Conservation (phyloP, 2,329 filamentous ascomycete genomes). For the Pseudogymnoascus sp. region DNA sequence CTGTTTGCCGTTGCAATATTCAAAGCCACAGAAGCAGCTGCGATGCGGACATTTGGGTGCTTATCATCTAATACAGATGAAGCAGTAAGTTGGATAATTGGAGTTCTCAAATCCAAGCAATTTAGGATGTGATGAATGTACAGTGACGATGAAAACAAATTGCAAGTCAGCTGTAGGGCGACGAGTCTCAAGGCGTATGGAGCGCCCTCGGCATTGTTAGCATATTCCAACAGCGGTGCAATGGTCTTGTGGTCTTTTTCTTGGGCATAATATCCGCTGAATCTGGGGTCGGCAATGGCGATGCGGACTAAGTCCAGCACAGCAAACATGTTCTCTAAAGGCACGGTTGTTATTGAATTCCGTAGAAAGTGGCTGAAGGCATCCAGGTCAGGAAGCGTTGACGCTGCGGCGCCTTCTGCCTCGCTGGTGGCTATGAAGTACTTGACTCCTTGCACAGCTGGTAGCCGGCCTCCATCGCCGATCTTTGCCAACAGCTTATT, state of each 20-base stretch:
- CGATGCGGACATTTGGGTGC: constrained; percentile 68
- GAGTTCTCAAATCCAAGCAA: constrained; percentile 43
- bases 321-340: constrained; percentile 64
- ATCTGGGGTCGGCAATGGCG: constrained; percentile 66
- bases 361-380: constrained; percentile 57
- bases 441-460: constrained; percentile 56
- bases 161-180: constrained; percentile 75
- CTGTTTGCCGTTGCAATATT: constrained; percentile 71
- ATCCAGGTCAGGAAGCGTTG: constrained; percentile 63
- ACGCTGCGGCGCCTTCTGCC: constrained; percentile 52
- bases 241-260: constrained; percentile 61
- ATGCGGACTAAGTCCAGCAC: constrained; percentile 79
- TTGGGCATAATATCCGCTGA: constrained; percentile 77
- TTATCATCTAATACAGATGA: constrained; percentile 71
- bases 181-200: constrained; percentile 81
- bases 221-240: constrained; percentile 50
- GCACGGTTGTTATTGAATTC: constrained; percentile 47
- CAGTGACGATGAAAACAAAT: constrained; percentile 70
- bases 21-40: constrained; percentile 75
- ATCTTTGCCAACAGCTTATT: constrained; percentile 77
- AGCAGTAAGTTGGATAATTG: constrained; percentile 63
- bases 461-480: constrained; percentile 51
- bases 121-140: constrained; percentile 59
- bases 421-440: constrained; percentile 62
- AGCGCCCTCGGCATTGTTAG: constrained; percentile 50